Base-by-base conservation (phyloP, 148 eudicot species). In the Chenopodium quinoa region DNA sequence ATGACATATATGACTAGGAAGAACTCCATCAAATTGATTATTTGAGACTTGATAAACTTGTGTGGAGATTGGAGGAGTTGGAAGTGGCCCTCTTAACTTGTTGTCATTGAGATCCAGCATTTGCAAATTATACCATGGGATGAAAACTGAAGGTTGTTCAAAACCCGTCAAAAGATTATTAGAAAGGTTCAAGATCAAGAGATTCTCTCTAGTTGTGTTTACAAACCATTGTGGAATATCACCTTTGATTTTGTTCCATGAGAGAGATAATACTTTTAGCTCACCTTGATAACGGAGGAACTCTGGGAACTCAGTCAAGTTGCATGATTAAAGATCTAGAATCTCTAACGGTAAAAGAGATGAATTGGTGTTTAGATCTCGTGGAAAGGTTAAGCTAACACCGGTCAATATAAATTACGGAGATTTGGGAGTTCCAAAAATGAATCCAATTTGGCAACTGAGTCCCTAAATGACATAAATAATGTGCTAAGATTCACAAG, bases 191-290 rank as follows among this genome's bases (percentile, higher is more conserved):
- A 34, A n/a, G 0, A 10, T 0, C 56, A 70, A 20, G 12, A 29
- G 80, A 31, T 1, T 20, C 9, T 62, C 73, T 81, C 32, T 64
- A 46, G 84, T 72, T 4, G 47, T 46, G 79, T 88, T 88, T 65
- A 76, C 70, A 14, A 88, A 34, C 88, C 88, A 88, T 2, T 64
- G 65, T 0, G 86, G 89, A 20, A 87, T 52, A 16, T 1, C 27
- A 10, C 83, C 83, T 37, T 25, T 9, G 32, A 82, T 69, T 3
- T 37, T 23, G 52, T 82, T 82, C 7, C 34, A 46, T 0, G 17
- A 2, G 0, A 82, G 60, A n/a, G 5, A 9, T 1, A 82, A 12
- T 11, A 0, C 2, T 22, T 54, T 37, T 25, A 82, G 20, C 40
- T 76, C 78, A 1, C 63, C 65, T 22, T 69, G 80, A 54, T 68